Percentiles rank a stretch among this genome's conserved stretches.
phyloP scores from a whole-genome alignment of 225 moss, liverwort and hornwort genomes.

The Takakia lepidozioides region DNA sequence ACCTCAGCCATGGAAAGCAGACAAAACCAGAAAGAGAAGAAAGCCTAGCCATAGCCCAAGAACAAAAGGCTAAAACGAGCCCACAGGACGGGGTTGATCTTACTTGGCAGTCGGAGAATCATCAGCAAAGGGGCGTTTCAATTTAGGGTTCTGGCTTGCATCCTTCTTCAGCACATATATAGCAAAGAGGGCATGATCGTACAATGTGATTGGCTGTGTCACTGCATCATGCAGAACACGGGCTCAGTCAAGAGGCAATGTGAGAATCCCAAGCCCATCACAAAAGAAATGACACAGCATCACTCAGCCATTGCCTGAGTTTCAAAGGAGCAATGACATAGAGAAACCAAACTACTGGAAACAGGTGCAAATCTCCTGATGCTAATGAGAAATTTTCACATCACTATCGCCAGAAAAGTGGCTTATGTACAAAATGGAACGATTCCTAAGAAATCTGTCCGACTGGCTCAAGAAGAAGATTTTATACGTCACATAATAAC shows the following conservation, averaged over 20 bases:
- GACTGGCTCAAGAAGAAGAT: not conserved
- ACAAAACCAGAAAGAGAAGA: not conserved
- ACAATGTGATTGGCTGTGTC: slow-evolving; percentile 61
- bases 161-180: slow-evolving; percentile 68
- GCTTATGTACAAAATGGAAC: no score
- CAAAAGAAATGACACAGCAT: not conserved
- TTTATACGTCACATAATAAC: not conserved
- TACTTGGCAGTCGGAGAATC: slow-evolving; percentile 67
- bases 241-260: no score
- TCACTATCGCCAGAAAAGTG: no score
- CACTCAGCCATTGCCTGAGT: no score
- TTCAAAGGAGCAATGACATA: no score
- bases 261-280: not conserved
- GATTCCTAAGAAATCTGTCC: not conserved
- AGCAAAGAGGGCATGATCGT: slow-evolving; percentile 64
- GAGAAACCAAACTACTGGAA: no score
- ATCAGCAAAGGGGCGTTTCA: slow-evolving; percentile 65
- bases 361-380: no score
- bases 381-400: no score
- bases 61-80: no score
- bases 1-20: not conserved
- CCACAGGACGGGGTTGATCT: no score
- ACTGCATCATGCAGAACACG: no score
- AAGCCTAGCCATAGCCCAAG: no score
- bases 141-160: slow-evolving; percentile 29